Percentiles rank a stretch among this genome's conserved stretches.
Evolutionary conservation across 2,329 filamentous ascomycete species (phyloP).

Genomic region (Rutstroemia sydowiana): DNA sequence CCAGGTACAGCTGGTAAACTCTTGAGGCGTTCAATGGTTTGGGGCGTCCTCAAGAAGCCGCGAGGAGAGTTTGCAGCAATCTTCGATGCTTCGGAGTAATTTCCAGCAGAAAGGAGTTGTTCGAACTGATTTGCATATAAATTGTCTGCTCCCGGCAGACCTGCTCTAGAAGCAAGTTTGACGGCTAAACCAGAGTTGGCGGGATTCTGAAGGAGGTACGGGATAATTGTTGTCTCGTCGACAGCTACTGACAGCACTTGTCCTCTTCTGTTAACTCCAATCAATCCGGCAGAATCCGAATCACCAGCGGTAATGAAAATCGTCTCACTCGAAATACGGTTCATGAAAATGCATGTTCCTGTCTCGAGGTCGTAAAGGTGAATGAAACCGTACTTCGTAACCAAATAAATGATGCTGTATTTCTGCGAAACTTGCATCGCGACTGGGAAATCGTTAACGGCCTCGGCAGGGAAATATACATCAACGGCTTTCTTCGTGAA

Average conservation of each 20-base stretch:
- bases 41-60: slow-evolving; percentile 86
- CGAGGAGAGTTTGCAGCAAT: slow-evolving; percentile 93
- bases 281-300: slow-evolving; percentile 74
- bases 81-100: slow-evolving; percentile 85
- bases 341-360: slow-evolving; percentile 96
- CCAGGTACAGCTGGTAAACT: slow-evolving; percentile 70
- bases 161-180: slow-evolving; percentile 90
- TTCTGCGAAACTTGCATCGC: slow-evolving; percentile 95
- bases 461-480: slow-evolving; percentile 94
- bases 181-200: slow-evolving; percentile 90
- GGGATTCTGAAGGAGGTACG: slow-evolving; percentile 92
- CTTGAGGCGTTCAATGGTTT: slow-evolving; percentile 97
- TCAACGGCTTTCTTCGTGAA: slow-evolving; percentile 97
- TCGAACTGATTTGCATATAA: slow-evolving; percentile 93
- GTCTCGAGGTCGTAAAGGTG: slow-evolving; percentile 97
- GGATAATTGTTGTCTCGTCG: slow-evolving; percentile 84
- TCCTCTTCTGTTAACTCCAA: slow-evolving; percentile 95
- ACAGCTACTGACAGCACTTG: slow-evolving; percentile 92
- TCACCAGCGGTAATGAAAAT: slow-evolving; percentile 93
- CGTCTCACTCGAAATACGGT: slow-evolving; percentile 97
- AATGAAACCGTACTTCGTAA: slow-evolving; percentile 98
- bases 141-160: slow-evolving; percentile 87
- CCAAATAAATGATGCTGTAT: slow-evolving; percentile 93
- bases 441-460: slow-evolving; percentile 94
- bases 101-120: slow-evolving; percentile 69